These are phyloP conservation scores for Ettlia oleoabundans DNA, from an alignment of 139 green algal species.

Conservation along the genomic window DNA sequence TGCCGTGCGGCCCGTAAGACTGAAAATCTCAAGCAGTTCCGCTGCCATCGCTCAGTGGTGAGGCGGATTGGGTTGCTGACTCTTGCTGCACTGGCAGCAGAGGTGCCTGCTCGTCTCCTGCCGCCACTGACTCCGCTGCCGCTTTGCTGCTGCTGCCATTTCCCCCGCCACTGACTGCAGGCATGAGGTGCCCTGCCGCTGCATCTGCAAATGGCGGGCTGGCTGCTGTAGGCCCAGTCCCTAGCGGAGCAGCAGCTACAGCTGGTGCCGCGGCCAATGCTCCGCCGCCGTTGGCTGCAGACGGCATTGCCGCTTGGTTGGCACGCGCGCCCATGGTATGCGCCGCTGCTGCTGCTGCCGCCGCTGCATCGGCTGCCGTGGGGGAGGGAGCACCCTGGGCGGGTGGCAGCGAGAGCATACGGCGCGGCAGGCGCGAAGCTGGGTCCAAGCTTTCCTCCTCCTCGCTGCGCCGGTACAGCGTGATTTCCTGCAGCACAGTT, in stretches of 20 bases:
- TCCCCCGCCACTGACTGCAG: not conserved
- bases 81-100: not conserved
- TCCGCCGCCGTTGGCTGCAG: too few relatives aligned
- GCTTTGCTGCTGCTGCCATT: not conserved
- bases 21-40: too few relatives aligned
- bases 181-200: not conserved
- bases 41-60: slow-evolving; percentile 12
- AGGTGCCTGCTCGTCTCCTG: not conserved
- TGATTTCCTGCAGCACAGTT: slow-evolving; percentile 84
- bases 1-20: too few relatives aligned
- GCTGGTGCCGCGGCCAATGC: too few relatives aligned
- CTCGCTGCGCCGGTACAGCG: slow-evolving; percentile 70
- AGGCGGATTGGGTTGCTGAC: not conserved
- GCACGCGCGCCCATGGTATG: not conserved
- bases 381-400: not conserved
- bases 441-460: not conserved
- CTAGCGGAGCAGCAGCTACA: too few relatives aligned
- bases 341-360: not conserved
- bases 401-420: slow-evolving; percentile 19
- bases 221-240: not conserved
- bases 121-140: not conserved
- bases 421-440: slow-evolving; percentile 6
- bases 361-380: not conserved
- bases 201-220: not conserved
- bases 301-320: not conserved